Base-by-base conservation (phyloP, 176 grass and related monocot species). In the Tuctoria greenei region DNA sequence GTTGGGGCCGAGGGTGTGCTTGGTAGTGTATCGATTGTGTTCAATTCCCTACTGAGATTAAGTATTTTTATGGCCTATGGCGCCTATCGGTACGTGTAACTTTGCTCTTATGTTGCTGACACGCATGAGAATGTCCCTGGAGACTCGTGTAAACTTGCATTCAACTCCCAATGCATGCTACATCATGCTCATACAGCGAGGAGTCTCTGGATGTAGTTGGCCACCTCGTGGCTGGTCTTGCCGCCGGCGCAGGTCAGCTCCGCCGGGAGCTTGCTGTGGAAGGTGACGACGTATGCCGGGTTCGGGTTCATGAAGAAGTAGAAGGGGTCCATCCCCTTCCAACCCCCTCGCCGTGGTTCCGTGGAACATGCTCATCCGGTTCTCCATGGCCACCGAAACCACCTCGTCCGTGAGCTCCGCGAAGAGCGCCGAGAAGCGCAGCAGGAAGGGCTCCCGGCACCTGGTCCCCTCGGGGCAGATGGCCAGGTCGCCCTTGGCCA, bases 251-350 rank as follows among this genome's bases (percentile, higher is more conserved):
- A 93, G 8, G 93, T 93, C 17, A 86, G 83, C 73, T 97, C 88
- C 1, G 52, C 0, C n/a, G 93, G 90, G 25, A 97, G 54, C 80
- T 93, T 93, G 80, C 46, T 84, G 24, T 93, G 83, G 69, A 93
- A 93, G 0, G 90, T 97, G 62, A 97, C 85, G 16, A 86, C 83
- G 77, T 97, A 97, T 0, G 71, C 68, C 6, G 93, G 93, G 73
- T 80, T 93, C 0, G 93, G 90, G 80, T 93, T 97, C 93, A 97
- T 91, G 85, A 97, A 93, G 87, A 97, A 97, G 80, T 88, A 97
- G 82, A 97, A 84, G 0, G 90, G 88, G 64, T 93, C 93, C 93
- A 97, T 90, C 66, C 85, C n/a, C n/a, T n/a, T n/a, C n/a, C n/a
- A n/a, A n/a, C 88, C 93, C 90, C 49, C 83, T 88, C 1, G 90